Base-by-base conservation (phyloP, 2,329 filamentous ascomycete genomes). In the Arthrobotrys sphaeroides region DNA sequence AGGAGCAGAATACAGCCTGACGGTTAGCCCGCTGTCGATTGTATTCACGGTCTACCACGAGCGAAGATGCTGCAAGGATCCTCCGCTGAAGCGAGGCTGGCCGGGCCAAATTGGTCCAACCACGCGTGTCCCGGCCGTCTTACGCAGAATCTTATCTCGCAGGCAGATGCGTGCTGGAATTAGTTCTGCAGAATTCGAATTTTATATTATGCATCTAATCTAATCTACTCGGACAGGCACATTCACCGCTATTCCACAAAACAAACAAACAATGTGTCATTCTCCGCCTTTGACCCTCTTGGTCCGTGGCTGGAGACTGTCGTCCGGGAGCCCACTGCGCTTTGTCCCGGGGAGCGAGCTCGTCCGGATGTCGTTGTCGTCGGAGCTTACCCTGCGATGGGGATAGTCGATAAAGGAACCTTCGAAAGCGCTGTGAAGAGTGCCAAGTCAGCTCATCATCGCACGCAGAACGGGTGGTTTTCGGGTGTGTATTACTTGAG, bases 351-450 rank as follows among this genome's bases (percentile, higher is more conserved):
- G 93, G 36, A 97, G 83, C 82, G 93, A 96, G 45, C 90, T 90
- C 0, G 92, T 94, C n/a, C 92, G 87, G 68, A 98, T 97, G 82
- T 98, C 95, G 79, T 97, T 96, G 81, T 97, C 93, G 80, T 99
- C 95, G 80, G 96, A 90, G 79, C 91, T 97, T 42, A 99, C 94
- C 55, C 94, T 88, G 5, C 95, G 87, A 80, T 93, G 90, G 0
- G 95, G 95, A 82, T 99, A 99, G 80, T 95, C 92, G 77, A 89
- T 89, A 83, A 93, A 92, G 61, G 93, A 86, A 0, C 94, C 93
- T 80, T 97, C 93, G 79, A 99, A 99, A 81, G 79, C 79, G 59
- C 78, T 80, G 28, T 12, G 16, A 24, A 24, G 51, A 28, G 26
- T 12, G 42, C 5, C 47, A 24, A 5, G 16, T 33, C 33, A 55